Conservation (phyloP, 2,329 filamentous ascomycete species). For the Mycosphaerella sp. region DNA sequence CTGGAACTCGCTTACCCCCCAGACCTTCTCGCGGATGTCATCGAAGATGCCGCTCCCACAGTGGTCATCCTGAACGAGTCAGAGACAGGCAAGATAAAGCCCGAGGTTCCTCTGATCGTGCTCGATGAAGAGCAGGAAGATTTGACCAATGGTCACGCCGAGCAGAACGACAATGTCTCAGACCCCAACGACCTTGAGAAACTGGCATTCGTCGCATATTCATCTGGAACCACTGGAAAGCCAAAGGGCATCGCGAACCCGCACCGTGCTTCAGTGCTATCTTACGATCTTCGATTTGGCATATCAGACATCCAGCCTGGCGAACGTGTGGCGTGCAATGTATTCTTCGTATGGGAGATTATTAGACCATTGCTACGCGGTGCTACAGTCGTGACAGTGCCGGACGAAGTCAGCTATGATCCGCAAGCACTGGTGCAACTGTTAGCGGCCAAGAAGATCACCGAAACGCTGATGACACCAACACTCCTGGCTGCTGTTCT, state of each 20-base stretch:
- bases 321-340: conserved; percentile 78
- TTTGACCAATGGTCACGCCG: conserved; percentile 32
- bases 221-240: conserved; percentile 68
- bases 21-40: conserved; percentile 65
- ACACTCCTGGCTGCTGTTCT: conserved; percentile 71
- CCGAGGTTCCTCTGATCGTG: conserved; percentile 56
- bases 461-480: conserved; percentile 78
- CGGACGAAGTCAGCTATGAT: conserved; percentile 72
- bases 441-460: conserved; percentile 59
- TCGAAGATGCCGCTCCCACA: conserved; percentile 66
- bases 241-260: conserved; percentile 81
- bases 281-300: conserved; percentile 66
- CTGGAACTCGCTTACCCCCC: conserved; percentile 74
- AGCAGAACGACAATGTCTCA: conserved; percentile 38
- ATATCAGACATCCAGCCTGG: conserved; percentile 64
- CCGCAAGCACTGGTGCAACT: conserved; percentile 67
- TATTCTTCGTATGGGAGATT: conserved; percentile 84
- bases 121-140: conserved; percentile 47
- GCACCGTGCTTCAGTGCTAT: conserved; percentile 60
- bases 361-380: conserved; percentile 68
- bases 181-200: conserved; percentile 64
- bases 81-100: conserved; percentile 60
- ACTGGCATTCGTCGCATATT: conserved; percentile 75
- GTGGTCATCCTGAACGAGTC: conserved; percentile 64
- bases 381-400: conserved; percentile 68